Conservation (phyloP, 164 flowering plant genomes). For the Vitis rupestris region DNA sequence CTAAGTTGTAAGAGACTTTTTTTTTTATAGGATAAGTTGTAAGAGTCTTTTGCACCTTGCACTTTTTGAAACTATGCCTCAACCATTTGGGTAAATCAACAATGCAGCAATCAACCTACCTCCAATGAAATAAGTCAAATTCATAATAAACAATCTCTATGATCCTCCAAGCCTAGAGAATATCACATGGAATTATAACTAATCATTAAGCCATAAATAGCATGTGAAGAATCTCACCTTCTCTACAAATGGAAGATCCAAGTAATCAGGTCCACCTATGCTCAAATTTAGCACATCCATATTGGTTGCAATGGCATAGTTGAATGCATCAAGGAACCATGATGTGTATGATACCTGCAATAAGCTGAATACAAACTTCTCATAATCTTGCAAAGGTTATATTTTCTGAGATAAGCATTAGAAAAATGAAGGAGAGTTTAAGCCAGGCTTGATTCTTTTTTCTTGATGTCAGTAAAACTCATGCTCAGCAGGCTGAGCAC, state of each 20-base stretch:
- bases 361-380: constrained; percentile 81
- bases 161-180: not conserved
- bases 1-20: too few relatives aligned
- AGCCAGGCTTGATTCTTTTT: too few relatives aligned
- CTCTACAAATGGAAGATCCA: constrained; percentile 98
- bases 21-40: too few relatives aligned
- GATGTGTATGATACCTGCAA: constrained; percentile 99
- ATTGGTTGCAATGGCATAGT: constrained; percentile 92
- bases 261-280: constrained; percentile 98
- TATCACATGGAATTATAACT: not conserved
- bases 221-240: constrained; percentile 49
- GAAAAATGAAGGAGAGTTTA: not conserved
- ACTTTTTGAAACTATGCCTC: too few relatives aligned
- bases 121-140: not conserved
- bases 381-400: constrained; percentile 44
- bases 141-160: not conserved
- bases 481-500: not conserved
- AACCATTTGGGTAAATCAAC: too few relatives aligned
- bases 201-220: not conserved
- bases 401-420: not conserved
- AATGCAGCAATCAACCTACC: not conserved
- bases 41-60: too few relatives aligned
- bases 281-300: constrained; percentile 98
- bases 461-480: not conserved
- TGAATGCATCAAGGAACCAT: constrained; percentile 99